Evolutionary conservation across 257 asterid species (phyloP).

Genomic region (Echites panduratus): DNA sequence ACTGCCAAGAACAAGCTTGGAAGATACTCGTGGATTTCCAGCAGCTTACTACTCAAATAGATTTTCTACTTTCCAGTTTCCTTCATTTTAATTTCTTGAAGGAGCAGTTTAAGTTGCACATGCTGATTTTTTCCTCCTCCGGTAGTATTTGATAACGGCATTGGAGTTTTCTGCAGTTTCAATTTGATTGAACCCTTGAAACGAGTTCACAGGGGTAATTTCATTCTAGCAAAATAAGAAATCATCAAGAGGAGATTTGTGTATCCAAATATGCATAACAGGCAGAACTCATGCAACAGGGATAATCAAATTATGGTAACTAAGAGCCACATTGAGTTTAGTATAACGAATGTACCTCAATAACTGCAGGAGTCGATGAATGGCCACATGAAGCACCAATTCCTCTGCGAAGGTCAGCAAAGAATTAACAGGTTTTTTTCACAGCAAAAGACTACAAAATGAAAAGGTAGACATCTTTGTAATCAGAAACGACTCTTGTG

Average conservation of each 20-base stretch:
- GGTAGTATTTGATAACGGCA: conserved; percentile 20
- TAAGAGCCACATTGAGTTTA: background rate
- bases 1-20: background rate
- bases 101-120: conserved; percentile 9
- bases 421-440: background rate
- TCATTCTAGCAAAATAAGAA: conserved; percentile 10
- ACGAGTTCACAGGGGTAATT: background rate
- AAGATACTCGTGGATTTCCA: background rate
- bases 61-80: background rate
- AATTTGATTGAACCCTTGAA: background rate
- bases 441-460: background rate
- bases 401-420: background rate
- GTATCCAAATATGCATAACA: conserved; percentile 2
- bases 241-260: background rate
- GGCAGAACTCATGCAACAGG: background rate
- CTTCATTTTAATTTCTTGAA: no score
- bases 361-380: conserved; percentile 4
- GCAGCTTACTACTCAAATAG: background rate
- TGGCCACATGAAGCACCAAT: background rate
- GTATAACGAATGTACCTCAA: conserved; percentile 12
- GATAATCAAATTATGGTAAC: background rate
- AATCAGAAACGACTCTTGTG: background rate
- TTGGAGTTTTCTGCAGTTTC: background rate
- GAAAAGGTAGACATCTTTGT: background rate
- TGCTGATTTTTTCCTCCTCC: conserved; percentile 14